Conservation (phyloP, 768 basidiomycete species). For the Mycena haematopus region DNA sequence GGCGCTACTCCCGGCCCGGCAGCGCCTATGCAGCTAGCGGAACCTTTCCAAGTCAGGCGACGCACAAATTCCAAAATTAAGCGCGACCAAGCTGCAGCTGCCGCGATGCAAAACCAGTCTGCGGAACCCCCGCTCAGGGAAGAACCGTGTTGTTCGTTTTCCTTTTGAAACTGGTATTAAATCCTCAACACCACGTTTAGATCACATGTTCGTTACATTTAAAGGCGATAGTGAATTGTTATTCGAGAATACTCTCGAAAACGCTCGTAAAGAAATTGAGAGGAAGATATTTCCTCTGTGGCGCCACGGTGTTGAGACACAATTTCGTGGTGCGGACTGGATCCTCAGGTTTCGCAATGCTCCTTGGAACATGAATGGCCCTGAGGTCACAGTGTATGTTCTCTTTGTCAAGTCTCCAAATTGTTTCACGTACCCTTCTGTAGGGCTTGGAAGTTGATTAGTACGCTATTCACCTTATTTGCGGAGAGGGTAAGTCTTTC, state of each 20-base stretch:
- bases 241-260: slow-evolving; percentile 55
- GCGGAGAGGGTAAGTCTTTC: slow-evolving; percentile 55
- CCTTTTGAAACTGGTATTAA: slow-evolving; percentile 1
- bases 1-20: slow-evolving; percentile 34
- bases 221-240: slow-evolving; percentile 68
- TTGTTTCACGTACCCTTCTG: slow-evolving; percentile 16
- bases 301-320: slow-evolving; percentile 65
- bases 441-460: slow-evolving; percentile 68
- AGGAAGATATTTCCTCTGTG: slow-evolving; percentile 65
- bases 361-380: slow-evolving; percentile 72
- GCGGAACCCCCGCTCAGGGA: slow-evolving; percentile 22
- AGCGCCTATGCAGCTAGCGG: slow-evolving; percentile 28
- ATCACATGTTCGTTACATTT: slow-evolving; percentile 77
- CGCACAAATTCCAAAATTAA: slow-evolving; percentile 50
- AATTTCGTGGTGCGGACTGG: slow-evolving; percentile 54
- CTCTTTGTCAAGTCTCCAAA: neutral
- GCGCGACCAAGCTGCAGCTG: slow-evolving; percentile 31
- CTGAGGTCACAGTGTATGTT: slow-evolving; percentile 58
- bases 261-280: slow-evolving; percentile 65
- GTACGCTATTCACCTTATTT: slow-evolving; percentile 64
- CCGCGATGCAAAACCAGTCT: slow-evolving; percentile 35
- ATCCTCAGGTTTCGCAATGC: slow-evolving; percentile 66
- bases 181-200: slow-evolving; percentile 43
- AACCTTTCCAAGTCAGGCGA: slow-evolving; percentile 42
- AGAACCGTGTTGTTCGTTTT: slow-evolving; percentile 26